phyloP scores from a whole-genome alignment of 2,329 filamentous ascomycete genomes.

The Chalara sp. region DNA sequence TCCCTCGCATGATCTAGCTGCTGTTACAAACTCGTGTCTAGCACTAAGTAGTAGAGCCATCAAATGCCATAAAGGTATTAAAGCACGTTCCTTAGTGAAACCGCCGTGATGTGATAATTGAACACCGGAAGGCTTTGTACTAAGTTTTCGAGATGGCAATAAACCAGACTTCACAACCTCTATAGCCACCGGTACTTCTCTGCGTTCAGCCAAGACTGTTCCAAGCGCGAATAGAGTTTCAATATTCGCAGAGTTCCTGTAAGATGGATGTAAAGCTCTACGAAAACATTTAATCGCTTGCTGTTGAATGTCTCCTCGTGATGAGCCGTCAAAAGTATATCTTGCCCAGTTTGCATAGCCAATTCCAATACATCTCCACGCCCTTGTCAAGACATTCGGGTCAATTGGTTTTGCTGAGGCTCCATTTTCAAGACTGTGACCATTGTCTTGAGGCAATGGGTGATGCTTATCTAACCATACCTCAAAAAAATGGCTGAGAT shows the following conservation, averaged over 20 bases:
- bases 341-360: conserved; percentile 83
- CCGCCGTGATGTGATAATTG: conserved; percentile 30
- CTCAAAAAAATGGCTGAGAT: conserved; percentile 65
- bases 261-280: conserved; percentile 62
- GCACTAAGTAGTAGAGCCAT: conserved; percentile 80
- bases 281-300: conserved; percentile 72
- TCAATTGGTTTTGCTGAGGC: conserved; percentile 35
- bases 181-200: conserved; percentile 74
- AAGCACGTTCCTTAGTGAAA: conserved; percentile 47
- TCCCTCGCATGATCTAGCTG: conserved; percentile 77
- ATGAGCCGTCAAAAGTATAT: conserved; percentile 67
- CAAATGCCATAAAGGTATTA: conserved; percentile 86
- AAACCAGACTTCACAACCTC: conserved; percentile 75
- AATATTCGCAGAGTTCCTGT: conserved; percentile 60
- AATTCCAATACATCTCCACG: conserved; percentile 81
- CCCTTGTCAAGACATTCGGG: conserved; percentile 55
- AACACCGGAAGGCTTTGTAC: conserved; percentile 16
- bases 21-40: conserved; percentile 75
- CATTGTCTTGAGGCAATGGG: conserved; percentile 7
- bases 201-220: conserved; percentile 79
- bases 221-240: conserved; percentile 76
- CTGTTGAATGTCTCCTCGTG: conserved; percentile 65
- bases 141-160: conserved; percentile 46
- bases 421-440: conserved; percentile 16
- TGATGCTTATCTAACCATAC: conserved; percentile 62